phyloP scores from a whole-genome alignment of 192 early-diverging fungal species.

The Rhizoclosmatium sp. region DNA sequence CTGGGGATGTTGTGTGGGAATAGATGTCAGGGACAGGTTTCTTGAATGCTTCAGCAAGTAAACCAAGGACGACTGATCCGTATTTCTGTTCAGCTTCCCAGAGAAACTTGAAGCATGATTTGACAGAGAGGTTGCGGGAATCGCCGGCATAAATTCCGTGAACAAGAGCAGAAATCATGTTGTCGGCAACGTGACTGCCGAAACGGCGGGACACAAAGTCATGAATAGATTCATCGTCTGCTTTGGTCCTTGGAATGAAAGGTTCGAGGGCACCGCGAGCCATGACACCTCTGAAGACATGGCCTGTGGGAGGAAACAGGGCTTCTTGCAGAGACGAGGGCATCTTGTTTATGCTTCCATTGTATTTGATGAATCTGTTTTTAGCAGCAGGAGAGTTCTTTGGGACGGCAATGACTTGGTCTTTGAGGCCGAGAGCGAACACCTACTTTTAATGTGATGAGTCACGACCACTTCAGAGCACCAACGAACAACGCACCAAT shows the following conservation, averaged over 20 bases:
- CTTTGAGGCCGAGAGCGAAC: constrained; percentile 66
- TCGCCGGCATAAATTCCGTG: constrained; percentile 97
- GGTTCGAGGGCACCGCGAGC: constrained; percentile 67
- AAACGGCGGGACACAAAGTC: constrained; percentile 83
- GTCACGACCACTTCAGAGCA: neutral
- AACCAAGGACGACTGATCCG: constrained; percentile 42
- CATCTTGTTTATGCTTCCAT: constrained; percentile 74
- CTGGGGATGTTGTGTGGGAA: constrained; percentile 22
- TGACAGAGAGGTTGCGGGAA: constrained; percentile 74
- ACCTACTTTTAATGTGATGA: constrained; percentile 45
- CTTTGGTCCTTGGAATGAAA: constrained; percentile 35
- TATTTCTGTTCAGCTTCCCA: constrained; percentile 61
- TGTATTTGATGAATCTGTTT: constrained; percentile 84
- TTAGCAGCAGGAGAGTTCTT: constrained; percentile 75
- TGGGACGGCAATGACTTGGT: constrained; percentile 64
- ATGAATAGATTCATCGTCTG: constrained; percentile 87
- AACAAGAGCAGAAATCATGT: constrained; percentile 85
- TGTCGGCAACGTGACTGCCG: constrained; percentile 74
- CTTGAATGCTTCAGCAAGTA: constrained; percentile 19
- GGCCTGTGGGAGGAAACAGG: constrained; percentile 36
- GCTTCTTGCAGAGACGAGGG: constrained; percentile 58
- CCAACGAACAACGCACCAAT: constrained; percentile 59
- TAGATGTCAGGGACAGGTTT: constrained; percentile 28
- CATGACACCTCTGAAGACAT: constrained; percentile 63
- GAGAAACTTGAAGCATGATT: constrained; percentile 75